phyloP scores from a whole-genome alignment of 306 rosid species.

The Mucuna pruriens region DNA sequence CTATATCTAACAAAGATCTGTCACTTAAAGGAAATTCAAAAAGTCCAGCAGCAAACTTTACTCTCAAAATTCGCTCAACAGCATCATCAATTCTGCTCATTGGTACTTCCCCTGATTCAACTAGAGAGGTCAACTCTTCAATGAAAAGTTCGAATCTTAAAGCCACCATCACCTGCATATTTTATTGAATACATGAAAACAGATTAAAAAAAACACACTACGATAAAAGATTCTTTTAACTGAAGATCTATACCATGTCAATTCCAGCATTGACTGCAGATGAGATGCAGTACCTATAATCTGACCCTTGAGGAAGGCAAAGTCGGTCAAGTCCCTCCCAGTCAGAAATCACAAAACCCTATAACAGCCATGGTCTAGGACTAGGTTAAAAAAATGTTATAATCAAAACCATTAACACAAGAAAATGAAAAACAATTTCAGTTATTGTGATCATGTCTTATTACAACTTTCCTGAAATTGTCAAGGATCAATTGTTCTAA shows the following conservation, averaged over 20 bases:
- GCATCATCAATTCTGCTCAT: constrained; percentile 80
- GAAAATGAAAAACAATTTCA: constrained; percentile 15
- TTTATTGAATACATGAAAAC: constrained; percentile 30
- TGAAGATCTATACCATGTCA: constrained; percentile 70
- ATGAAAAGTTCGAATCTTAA: constrained; percentile 53
- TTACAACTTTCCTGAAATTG: not conserved
- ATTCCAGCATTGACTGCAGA: constrained; percentile 79
- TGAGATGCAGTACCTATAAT: constrained; percentile 69
- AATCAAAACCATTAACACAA: constrained; percentile 20
- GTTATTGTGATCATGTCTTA: not conserved
- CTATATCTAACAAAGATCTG: constrained; percentile 71
- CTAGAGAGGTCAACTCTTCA: constrained; percentile 57
- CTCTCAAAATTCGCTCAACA: constrained; percentile 84
- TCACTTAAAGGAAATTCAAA: constrained; percentile 73
- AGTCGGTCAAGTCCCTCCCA: constrained; percentile 83
- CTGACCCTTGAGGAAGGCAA: constrained; percentile 58
- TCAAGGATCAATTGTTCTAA: not conserved
- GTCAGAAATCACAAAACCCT: constrained; percentile 92
- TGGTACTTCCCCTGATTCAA: constrained; percentile 69
- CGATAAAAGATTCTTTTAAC: constrained; percentile 13
- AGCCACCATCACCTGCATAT: constrained; percentile 84
- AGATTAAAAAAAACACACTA: not conserved
- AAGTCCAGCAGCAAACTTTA: constrained; percentile 78
- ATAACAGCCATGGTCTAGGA: constrained; percentile 34
- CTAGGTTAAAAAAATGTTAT: not conserved